phyloP scores from a whole-genome alignment of 2,329 filamentous ascomycete genomes.

The Zarea fungicola region DNA sequence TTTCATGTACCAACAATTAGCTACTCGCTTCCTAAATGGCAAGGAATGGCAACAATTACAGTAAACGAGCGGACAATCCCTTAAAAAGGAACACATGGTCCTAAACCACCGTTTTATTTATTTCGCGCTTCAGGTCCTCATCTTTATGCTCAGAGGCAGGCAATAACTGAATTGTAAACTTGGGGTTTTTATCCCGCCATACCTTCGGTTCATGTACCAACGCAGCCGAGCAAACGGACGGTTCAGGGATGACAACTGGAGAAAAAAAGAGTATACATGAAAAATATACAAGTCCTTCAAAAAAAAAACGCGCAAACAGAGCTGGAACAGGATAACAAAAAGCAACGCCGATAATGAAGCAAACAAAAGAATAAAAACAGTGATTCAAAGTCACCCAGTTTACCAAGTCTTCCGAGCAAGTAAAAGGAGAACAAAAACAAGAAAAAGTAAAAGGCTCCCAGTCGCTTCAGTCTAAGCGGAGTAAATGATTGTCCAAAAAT shows the following conservation, averaged over 20 bases:
- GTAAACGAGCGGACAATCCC: background rate
- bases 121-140: background rate
- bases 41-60: background rate
- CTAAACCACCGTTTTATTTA: background rate
- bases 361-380: slow-evolving; percentile 18
- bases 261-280: slow-evolving; percentile 6
- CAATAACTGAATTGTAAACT: background rate
- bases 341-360: slow-evolving; percentile 15
- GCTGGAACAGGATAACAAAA: background rate
- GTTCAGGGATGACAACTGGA: background rate
- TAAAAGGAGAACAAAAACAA: slow-evolving; percentile 5
- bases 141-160: background rate
- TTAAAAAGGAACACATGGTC: background rate
- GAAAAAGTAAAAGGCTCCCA: slow-evolving; percentile 13
- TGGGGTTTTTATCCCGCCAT: background rate
- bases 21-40: slow-evolving; percentile 1
- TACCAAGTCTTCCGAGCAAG: background rate
- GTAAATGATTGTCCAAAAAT: slow-evolving; percentile 13
- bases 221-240: background rate
- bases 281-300: slow-evolving; percentile 3
- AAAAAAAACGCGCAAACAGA: background rate
- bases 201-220: background rate
- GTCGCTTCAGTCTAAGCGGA: slow-evolving; percentile 6
- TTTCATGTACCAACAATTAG: slow-evolving; percentile 6
- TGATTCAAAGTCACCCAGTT: slow-evolving; percentile 16